These are phyloP conservation scores for Gynandropsis gynandra DNA, from an alignment of 345 rosid species.

Conservation along the genomic window DNA sequence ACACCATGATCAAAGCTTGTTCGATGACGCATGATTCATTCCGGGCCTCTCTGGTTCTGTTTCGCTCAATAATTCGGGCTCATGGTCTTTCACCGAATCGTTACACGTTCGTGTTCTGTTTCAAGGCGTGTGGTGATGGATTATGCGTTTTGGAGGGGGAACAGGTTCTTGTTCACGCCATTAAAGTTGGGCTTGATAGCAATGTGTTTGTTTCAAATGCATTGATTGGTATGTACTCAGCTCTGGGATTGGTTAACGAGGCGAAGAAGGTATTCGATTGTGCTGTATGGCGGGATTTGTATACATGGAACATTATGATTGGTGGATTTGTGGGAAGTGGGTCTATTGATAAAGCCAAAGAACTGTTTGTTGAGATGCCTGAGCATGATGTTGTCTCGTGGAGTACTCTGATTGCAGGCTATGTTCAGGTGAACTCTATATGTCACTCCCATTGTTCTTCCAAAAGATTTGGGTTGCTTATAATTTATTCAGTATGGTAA, in stretches of 20 bases:
- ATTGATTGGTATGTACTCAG: slow-evolving; percentile 22
- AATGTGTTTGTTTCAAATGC: slow-evolving; percentile 22
- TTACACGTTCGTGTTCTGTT: slow-evolving; percentile 21
- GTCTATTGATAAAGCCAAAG: slow-evolving; percentile 16
- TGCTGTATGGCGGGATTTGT: slow-evolving; percentile 5
- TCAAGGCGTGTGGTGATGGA: slow-evolving; percentile 21
- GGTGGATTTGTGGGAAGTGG: slow-evolving; percentile 20
- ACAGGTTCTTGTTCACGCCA: slow-evolving; percentile 17
- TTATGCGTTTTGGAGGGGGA: slow-evolving; percentile 21
- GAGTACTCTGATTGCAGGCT: slow-evolving; percentile 19
- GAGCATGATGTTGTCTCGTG: slow-evolving; percentile 8
- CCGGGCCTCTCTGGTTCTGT: slow-evolving; percentile 5
- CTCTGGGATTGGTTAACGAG: slow-evolving; percentile 18
- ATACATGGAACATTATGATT: slow-evolving; percentile 27
- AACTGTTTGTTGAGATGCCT: slow-evolving; percentile 18
- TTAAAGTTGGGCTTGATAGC: slow-evolving; percentile 18
- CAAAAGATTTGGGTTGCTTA: background rate
- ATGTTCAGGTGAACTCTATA: slow-evolving; percentile 22
- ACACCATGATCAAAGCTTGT: slow-evolving; percentile 20
- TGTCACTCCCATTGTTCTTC: background rate
- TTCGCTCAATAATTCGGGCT: slow-evolving; percentile 9
- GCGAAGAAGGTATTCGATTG: slow-evolving; percentile 23
- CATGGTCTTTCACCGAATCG: slow-evolving; percentile 3
- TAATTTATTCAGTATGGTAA: no score
- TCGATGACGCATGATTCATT: background rate